Base-by-base conservation (phyloP, 441 rosid species). In the Melianthus villosus region DNA sequence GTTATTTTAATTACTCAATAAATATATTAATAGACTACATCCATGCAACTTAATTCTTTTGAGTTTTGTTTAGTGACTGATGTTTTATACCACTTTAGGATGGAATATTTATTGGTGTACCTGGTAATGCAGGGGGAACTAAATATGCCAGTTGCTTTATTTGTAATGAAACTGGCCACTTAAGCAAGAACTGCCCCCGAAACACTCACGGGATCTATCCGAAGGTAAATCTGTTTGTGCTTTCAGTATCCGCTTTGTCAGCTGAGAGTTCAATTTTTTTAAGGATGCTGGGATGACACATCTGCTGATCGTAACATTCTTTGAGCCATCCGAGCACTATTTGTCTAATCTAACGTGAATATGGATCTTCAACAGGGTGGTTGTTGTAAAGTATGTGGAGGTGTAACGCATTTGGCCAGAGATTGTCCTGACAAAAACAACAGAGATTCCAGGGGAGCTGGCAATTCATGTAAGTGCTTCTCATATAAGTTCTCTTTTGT, bases 361-460 rank as follows among this genome's bases (percentile, higher is more conserved):
- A 13, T 37, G 34, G 8, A 19, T 40, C 3, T 19, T 25, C 25
- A 53, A 25, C 43, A 80, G 97, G 95, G 97, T 12, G 95, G 95
- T 32, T 62, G 71, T 60, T 83, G 97, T 60, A 74, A 87, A 67
- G 61, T 80, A 56, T 87, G 97, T 9, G 79, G 85, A 19, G 77
- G 85, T 29, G 77, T 83, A 44, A 78, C 87, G n/a, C 97, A 87
- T 79, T 77, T 83, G 50, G 95, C 93, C 16, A 87, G 40, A 63
- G 93, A 87, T 57, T 87, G 93, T 38, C 87, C 95, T 14, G 71
- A 76, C 46, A 87, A 78, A 77, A 60, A 71, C 34, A 59, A 34
- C 56, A 52, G 32, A 48, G 46, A 37, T 38, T 48, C 54, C 39
- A 48, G 17, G 39, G 44, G 22, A 22, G 35, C 61, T 53, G 72